phyloP scores from a whole-genome alignment of 768 basidiomycete species.

The Tremella mesenterica region DNA sequence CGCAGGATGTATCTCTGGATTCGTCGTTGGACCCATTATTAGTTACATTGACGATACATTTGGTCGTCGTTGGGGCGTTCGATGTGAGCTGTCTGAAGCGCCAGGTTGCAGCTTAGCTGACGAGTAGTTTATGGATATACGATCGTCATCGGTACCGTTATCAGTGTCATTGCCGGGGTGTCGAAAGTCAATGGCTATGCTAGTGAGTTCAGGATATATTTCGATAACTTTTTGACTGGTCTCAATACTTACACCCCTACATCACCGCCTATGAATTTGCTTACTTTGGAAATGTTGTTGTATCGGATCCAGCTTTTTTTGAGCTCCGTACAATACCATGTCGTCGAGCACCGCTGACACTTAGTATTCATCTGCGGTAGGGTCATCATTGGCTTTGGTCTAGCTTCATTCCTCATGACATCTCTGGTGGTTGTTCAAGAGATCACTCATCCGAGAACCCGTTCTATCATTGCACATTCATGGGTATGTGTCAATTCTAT shows the following conservation, averaged over 20 bases:
- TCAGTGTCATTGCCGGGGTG: slow-evolving; percentile 44
- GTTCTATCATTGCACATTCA: slow-evolving; percentile 35
- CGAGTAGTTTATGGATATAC: slow-evolving; percentile 41
- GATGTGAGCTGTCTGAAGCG: slow-evolving; percentile 27
- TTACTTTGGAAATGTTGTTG: too few relatives aligned
- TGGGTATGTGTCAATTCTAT: slow-evolving; percentile 40
- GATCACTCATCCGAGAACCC: slow-evolving; percentile 44
- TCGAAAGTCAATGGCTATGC: slow-evolving; percentile 43
- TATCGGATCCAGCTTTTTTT: neutral
- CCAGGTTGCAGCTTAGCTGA: neutral
- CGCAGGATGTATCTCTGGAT: slow-evolving; percentile 38
- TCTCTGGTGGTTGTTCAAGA: slow-evolving; percentile 44
- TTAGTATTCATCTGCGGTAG: slow-evolving; percentile 40
- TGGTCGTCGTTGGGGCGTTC: slow-evolving; percentile 45
- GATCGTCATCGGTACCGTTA: slow-evolving; percentile 41
- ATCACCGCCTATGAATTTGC: too few relatives aligned
- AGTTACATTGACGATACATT: slow-evolving; percentile 42
- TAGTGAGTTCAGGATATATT: slow-evolving; percentile 17
- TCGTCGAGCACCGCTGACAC: neutral
- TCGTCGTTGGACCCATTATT: slow-evolving; percentile 44
- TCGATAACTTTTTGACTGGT: neutral
- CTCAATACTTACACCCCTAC: too few relatives aligned
- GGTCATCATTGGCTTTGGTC: slow-evolving; percentile 29
- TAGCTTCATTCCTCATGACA: slow-evolving; percentile 45
- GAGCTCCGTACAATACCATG: neutral